Percentiles rank a stretch among this genome's conserved stretches.
These are phyloP conservation scores for Asterophora lycoperdoides DNA, from an alignment of 768 basidiomycete species.

Conservation along the genomic window DNA sequence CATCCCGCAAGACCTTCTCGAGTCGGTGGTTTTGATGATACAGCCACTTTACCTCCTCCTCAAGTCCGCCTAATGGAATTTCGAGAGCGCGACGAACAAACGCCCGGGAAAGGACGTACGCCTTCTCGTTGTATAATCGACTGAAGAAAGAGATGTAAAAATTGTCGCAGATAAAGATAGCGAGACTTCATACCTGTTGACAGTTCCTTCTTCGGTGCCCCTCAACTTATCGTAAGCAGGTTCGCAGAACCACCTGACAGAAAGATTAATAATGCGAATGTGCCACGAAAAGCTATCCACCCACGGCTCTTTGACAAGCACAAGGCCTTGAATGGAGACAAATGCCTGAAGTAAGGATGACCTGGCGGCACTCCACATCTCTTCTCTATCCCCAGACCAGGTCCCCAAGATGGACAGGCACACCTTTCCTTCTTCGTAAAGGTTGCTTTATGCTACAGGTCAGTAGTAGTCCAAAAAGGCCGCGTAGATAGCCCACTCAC, in stretches of 20 bases:
- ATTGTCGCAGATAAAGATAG: background rate
- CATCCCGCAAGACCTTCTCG: slow-evolving; percentile 62
- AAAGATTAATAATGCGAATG: background rate
- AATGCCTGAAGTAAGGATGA: slow-evolving; percentile 90
- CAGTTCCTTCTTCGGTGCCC: slow-evolving; percentile 84
- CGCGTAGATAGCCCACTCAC: slow-evolving; percentile 38
- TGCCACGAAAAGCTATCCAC: slow-evolving; percentile 25
- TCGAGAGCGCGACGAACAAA: slow-evolving; percentile 90
- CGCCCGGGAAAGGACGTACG: slow-evolving; percentile 83
- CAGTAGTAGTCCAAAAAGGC: background rate
- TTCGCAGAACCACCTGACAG: slow-evolving; percentile 78
- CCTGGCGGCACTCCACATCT: slow-evolving; percentile 80
- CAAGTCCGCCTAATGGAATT: slow-evolving; percentile 66
- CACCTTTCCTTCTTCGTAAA: slow-evolving; percentile 95
- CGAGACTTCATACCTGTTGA: slow-evolving; percentile 61
- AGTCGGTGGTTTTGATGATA: slow-evolving; percentile 66
- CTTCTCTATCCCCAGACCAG: slow-evolving; percentile 85
- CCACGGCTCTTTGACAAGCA: slow-evolving; percentile 89
- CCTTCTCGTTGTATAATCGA: slow-evolving; percentile 90
- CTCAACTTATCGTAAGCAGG: slow-evolving; percentile 91
- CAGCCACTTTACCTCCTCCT: slow-evolving; percentile 67
- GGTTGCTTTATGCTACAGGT: slow-evolving; percentile 47
- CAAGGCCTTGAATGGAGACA: slow-evolving; percentile 91
- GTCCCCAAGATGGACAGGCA: slow-evolving; percentile 89
- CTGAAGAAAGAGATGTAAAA: slow-evolving; percentile 34